Evolutionary conservation across 208 protist genomes (phyloP), one percentile per base, ranked within the genome.

Genomic region (Herpetomonas muscarum): DNA sequence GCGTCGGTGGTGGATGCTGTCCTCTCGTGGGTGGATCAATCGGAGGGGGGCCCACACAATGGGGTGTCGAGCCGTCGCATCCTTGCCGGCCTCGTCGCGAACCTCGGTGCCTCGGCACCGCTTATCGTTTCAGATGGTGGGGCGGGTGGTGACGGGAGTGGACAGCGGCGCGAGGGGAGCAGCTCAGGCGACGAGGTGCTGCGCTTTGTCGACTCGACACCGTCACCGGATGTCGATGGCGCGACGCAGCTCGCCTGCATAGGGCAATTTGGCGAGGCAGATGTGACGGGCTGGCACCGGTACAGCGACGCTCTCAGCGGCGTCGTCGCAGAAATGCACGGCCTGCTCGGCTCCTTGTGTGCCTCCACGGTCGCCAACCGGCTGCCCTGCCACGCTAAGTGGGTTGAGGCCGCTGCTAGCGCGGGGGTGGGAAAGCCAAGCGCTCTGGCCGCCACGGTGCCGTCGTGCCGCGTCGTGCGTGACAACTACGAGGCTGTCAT

Each of bases 321-420:
- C 5, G 58, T 67, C 30, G 57, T 57, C 22, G 34, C 26, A 6
- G 37, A 74, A 22, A 68, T 79, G 55, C 31, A 29, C 13, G 29
- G 50, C 1, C 67, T 73, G 10, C 51, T 85, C n/a, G 53, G 50
- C 34, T 48, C 61, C 3, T 34, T 85, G 17, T 81, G 76, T 25
- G 56, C 70, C 1, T 29, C 50, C 22, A 41, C 55, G 31, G 41
- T 79, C 32, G 54, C 55, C 0, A 65, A 54, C 6, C 58, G 57
- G 10, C 61, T 79, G 31, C 61, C 64, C 48, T 74, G 61, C 34
- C 81, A 81, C 47, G 69, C 77, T 21, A 92, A 87, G 60, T 77
- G 65, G 70, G 69, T 75, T 5, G 68, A 85, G 65, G 34, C 61
- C 28, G n/a, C n/a, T n/a, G n/a, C n/a, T n/a, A n/a, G n/a, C 53